Evolutionary conservation across 805 yeast species (phyloP).

Genomic region (Candida pseudoglaebosa): DNA sequence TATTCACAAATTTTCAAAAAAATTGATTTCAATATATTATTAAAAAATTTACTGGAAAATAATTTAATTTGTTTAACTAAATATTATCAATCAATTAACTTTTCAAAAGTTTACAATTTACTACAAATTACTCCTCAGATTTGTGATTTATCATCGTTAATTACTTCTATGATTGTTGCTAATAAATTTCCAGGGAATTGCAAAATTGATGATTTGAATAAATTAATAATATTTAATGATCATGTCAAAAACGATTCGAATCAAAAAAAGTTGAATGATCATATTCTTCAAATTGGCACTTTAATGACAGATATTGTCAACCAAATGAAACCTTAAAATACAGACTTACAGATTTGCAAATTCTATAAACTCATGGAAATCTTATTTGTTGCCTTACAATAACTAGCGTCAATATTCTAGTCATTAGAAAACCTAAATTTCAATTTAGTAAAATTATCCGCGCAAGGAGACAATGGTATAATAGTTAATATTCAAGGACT

Average conservation of each 20-base stretch:
- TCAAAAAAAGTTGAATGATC: constrained; percentile 16
- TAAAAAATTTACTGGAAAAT: constrained; percentile 25
- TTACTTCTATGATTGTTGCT: constrained; percentile 31
- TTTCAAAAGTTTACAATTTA: constrained; percentile 17
- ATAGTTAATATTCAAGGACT: too few relatives aligned
- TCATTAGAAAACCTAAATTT: too few relatives aligned
- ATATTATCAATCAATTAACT: constrained; percentile 24
- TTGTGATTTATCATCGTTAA: constrained; percentile 21
- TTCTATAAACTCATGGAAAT: too few relatives aligned
- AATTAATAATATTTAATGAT: constrained; percentile 21
- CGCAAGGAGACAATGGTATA: too few relatives aligned
- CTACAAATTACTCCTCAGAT: constrained; percentile 12
- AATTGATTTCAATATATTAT: constrained; percentile 12
- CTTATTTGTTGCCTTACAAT: too few relatives aligned
- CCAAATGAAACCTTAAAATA: neutral
- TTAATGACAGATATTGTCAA: constrained; percentile 19
- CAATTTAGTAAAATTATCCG: too few relatives aligned
- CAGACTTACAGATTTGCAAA: too few relatives aligned
- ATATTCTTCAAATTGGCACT: constrained; percentile 24
- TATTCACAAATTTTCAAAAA: constrained; percentile 5
- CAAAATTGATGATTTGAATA: constrained; percentile 30
- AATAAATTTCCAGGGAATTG: constrained; percentile 28
- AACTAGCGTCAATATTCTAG: too few relatives aligned
- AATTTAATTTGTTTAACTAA: constrained; percentile 28
- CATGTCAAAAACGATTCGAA: constrained; percentile 8